Percentiles rank a stretch among this genome's conserved stretches.
Evolutionary conservation across 2,329 filamentous ascomycete genomes (phyloP).

Genomic region (Ascochyta rabiei): DNA sequence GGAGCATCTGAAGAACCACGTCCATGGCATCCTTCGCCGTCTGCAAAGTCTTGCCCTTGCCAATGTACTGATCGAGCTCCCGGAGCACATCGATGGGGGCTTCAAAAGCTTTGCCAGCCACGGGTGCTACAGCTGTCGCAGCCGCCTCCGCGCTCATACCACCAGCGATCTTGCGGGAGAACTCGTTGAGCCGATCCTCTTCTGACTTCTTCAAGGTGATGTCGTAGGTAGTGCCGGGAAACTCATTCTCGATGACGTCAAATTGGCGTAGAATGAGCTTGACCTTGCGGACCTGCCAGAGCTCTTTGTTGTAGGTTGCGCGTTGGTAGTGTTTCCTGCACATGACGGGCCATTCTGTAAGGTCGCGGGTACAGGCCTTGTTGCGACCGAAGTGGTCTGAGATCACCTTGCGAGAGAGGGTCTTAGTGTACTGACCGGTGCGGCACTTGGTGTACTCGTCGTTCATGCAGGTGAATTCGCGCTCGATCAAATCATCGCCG

Average conservation of each 20-base stretch:
- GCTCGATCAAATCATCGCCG: conserved; percentile 17
- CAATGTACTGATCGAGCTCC: conserved; percentile 34
- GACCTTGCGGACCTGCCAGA: conserved; percentile 45
- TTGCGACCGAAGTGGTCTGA: conserved; percentile 50
- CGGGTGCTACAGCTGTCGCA: conserved; percentile 18
- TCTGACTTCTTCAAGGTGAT: conserved; percentile 46
- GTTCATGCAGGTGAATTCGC: conserved; percentile 43
- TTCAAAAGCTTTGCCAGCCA: conserved; percentile 34
- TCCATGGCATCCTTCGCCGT: conserved; percentile 32
- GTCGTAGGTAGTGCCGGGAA: conserved; percentile 40
- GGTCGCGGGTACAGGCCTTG: conserved; percentile 43
- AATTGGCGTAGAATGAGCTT: conserved; percentile 43
- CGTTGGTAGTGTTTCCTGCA: conserved; percentile 51
- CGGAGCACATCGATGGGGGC: conserved; percentile 44
- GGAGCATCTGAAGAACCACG: conserved; percentile 38
- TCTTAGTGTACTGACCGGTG: conserved; percentile 43
- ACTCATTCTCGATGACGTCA: conserved; percentile 36
- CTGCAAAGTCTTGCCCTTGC: conserved; percentile 23
- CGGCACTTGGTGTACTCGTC: conserved; percentile 38
- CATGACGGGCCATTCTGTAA: conserved; percentile 43
- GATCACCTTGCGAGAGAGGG: conserved; percentile 47
- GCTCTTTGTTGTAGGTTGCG: conserved; percentile 44
- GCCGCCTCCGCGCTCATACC: conserved; percentile 19
- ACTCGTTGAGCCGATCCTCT: conserved; percentile 40
- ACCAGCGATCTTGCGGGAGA: conserved; percentile 29